Evolutionary conservation across 2,329 filamentous ascomycete genomes (phyloP).

Genomic region (Venturiaceae sp.): DNA sequence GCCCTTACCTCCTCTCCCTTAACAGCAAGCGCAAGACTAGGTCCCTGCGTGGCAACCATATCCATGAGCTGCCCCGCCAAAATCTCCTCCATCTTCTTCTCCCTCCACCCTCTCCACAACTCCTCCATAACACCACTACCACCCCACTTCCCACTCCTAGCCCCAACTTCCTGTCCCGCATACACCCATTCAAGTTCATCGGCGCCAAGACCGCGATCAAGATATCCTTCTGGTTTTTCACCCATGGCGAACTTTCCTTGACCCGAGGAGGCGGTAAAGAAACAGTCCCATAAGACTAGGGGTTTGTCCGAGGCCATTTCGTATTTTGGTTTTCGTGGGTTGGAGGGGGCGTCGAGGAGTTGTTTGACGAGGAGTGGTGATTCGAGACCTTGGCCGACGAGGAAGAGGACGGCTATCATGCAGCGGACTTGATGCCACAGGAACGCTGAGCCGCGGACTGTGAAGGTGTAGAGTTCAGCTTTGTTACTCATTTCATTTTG

Average conservation of each 20-base stretch:
- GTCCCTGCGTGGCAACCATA: conserved; percentile 34
- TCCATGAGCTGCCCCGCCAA: conserved; percentile 67
- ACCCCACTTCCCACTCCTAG: conserved; percentile 25
- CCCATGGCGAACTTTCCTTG: conserved; percentile 64
- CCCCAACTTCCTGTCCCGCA: conserved; percentile 12
- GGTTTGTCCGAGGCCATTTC: conserved; percentile 85
- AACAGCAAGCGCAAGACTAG: conserved; percentile 4
- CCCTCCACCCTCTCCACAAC: conserved; percentile 76
- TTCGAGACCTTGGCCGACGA: conserved; percentile 84
- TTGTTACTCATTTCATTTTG: conserved; percentile 7
- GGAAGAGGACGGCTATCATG: conserved; percentile 87
- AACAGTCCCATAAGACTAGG: conserved; percentile 90
- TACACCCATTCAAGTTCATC: conserved; percentile 26
- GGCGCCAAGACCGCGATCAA: conserved; percentile 4
- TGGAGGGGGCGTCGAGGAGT: conserved; percentile 62
- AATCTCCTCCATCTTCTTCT: conserved; percentile 82
- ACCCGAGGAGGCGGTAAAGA: conserved; percentile 55
- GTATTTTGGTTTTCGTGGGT: conserved; percentile 74
- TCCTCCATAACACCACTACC: conserved; percentile 51
- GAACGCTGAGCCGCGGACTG: conserved; percentile 83
- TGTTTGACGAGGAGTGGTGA: conserved; percentile 59
- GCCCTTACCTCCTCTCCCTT: conserved; percentile 6
- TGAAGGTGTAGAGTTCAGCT: conserved; percentile 74
- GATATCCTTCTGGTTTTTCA: conserved; percentile 34
- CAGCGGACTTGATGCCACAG: conserved; percentile 97